phyloP scores from a whole-genome alignment of 352 stramenopile genomes.

The Chrysophaeum taylorii region DNA sequence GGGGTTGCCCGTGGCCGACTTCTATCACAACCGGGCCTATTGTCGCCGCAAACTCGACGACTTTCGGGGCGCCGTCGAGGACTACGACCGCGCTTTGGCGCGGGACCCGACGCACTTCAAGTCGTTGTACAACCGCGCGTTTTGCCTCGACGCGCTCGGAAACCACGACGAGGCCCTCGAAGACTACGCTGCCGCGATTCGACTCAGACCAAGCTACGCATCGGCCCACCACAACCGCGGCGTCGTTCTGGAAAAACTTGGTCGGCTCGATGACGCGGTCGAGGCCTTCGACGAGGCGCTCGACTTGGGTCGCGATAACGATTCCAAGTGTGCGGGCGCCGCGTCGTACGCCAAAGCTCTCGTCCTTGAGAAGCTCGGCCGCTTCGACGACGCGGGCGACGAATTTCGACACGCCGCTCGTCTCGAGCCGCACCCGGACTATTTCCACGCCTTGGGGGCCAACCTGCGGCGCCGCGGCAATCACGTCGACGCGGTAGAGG shows the following conservation, averaged over 20 bases:
- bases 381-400: neutral
- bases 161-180: constrained; percentile 49
- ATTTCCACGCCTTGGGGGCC: neutral
- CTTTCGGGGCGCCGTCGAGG: constrained; percentile 45
- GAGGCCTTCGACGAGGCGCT: constrained; percentile 55
- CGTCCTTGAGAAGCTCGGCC: too few relatives aligned
- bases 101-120: constrained; percentile 66
- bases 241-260: constrained; percentile 49
- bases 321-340: too few relatives aligned
- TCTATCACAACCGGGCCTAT: constrained; percentile 68
- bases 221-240: constrained; percentile 68
- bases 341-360: too few relatives aligned
- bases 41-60: constrained; percentile 48
- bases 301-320: too few relatives aligned
- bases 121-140: constrained; percentile 70
- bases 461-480: constrained; percentile 46
- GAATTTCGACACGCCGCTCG: neutral
- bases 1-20: constrained; percentile 38
- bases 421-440: neutral
- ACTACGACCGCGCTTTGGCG: constrained; percentile 59
- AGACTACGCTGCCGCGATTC: constrained; percentile 61
- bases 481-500: constrained; percentile 52
- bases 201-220: constrained; percentile 53
- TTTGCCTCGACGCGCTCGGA: constrained; percentile 66
- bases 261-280: constrained; percentile 10